Evolutionary conservation across 1,139 yeast genomes (phyloP).

Genomic region (Suhomyces bokatorum): DNA sequence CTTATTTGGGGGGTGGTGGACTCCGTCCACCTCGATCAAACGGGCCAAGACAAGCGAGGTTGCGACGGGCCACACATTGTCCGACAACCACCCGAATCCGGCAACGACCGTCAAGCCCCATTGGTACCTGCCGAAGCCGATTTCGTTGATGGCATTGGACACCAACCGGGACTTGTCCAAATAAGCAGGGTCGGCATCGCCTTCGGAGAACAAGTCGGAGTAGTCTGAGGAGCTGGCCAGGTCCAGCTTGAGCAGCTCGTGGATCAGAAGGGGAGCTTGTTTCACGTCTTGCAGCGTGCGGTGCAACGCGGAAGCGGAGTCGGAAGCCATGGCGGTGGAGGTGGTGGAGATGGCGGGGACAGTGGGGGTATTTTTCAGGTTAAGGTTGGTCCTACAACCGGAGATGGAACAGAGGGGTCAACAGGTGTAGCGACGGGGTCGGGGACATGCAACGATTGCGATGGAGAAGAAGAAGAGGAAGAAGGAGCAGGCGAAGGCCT

Average conservation of each 20-base stretch:
- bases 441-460: too few relatives aligned
- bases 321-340: neutral
- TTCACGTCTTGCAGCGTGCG: neutral
- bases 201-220: slow-evolving; percentile 13
- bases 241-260: slow-evolving; percentile 6
- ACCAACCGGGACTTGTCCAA: slow-evolving; percentile 36
- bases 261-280: slow-evolving; percentile 5
- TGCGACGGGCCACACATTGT: slow-evolving; percentile 47
- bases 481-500: neutral
- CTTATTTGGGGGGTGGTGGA: slow-evolving; percentile 33
- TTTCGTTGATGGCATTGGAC: slow-evolving; percentile 37
- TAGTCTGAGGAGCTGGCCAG: slow-evolving; percentile 3
- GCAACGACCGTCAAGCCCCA: slow-evolving; percentile 43
- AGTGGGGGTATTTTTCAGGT: too few relatives aligned
- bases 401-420: too few relatives aligned
- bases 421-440: too few relatives aligned
- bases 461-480: too few relatives aligned
- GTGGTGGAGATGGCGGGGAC: too few relatives aligned
- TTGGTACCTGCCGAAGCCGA: slow-evolving; percentile 47
- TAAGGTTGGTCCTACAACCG: too few relatives aligned
- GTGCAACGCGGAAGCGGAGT: neutral
- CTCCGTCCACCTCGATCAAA: slow-evolving; percentile 39
- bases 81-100: slow-evolving; percentile 48
- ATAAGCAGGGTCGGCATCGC: slow-evolving; percentile 23
- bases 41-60: slow-evolving; percentile 38